Base-by-base conservation (phyloP, 2,329 filamentous ascomycete species). In the Thelonectria olida region DNA sequence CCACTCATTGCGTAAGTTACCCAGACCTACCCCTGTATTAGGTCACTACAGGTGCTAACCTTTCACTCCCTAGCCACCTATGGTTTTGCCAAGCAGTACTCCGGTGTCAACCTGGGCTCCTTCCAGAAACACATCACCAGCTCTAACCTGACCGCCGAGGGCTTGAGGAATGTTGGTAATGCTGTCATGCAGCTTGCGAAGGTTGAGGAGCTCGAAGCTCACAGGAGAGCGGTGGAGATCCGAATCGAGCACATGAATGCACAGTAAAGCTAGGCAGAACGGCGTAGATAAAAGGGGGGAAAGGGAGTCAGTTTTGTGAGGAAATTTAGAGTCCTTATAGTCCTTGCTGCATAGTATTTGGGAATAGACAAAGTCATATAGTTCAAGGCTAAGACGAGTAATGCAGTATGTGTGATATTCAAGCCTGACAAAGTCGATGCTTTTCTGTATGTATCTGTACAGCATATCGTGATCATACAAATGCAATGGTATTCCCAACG, bases 81-180 rank as follows among this genome's bases (percentile, higher is more conserved):
- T 74, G 96, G 96, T 39, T 99, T 97, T 73, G 96, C 96, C 49
- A 97, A 97, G 81, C 96, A 99, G 78, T 99, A 99, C 82, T 97
- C 93, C 6, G 96, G 96, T 53, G 96, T 99, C 74, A 99, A 97
- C 78, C 86, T 99, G 6, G 93, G 88, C 28, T 98, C 95, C 2
- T 99, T 97, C 80, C 87, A 97, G 76, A 99, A 99, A 82, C 93
- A 98, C 83, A 97, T 99, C 73, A 99, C 96, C 36, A 96, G 92
- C 80, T 93, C 93, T 0, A 92, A 97, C 77, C 84, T 99, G 63
- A 97, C 93, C 1, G 87, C 89, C 17, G 86, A 97, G 72, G 96
- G 96, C 20, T 82, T 99, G 64, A 85, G 86, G 70, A 96, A 96
- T 72, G 91, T 99, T 2, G 93, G 95, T 31, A 82, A 84, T 54